phyloP scores from a whole-genome alignment of 2,329 filamentous ascomycete genomes.

The Fusarium papillatum region DNA sequence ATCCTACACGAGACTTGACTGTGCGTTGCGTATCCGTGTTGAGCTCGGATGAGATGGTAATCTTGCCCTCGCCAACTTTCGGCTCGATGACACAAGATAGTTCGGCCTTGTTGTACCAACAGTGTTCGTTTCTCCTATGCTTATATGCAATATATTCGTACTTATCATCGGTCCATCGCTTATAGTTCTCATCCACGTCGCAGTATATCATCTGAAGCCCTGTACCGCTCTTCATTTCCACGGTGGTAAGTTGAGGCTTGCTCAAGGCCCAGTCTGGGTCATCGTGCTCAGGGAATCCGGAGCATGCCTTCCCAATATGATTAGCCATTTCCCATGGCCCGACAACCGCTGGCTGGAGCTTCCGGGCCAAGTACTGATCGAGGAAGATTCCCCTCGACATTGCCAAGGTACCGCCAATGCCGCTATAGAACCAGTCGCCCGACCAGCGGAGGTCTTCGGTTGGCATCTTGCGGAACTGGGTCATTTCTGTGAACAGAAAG shows the following conservation, averaged over 20 bases:
- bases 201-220: not conserved
- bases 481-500: constrained; percentile 1
- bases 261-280: not conserved
- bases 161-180: not conserved
- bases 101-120: not conserved
- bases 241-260: not conserved
- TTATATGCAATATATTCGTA: not conserved
- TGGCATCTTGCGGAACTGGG: not conserved
- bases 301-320: not conserved
- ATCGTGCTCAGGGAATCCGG: not conserved
- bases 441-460: not conserved
- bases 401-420: not conserved
- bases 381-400: not conserved
- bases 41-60: not conserved
- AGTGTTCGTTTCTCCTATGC: not conserved
- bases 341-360: not conserved
- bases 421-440: not conserved
- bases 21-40: not conserved
- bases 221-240: not conserved
- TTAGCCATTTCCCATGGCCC: not conserved
- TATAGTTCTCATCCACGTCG: not conserved
- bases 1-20: not conserved
- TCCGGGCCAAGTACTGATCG: not conserved
- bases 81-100: not conserved
- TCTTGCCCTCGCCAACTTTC: not conserved